A percentile compares a stretch with the other conserved stretches of the same genome.
phyloP scores from a whole-genome alignment of 2,329 filamentous ascomycete genomes.

The Talaromyces rugulosus region DNA sequence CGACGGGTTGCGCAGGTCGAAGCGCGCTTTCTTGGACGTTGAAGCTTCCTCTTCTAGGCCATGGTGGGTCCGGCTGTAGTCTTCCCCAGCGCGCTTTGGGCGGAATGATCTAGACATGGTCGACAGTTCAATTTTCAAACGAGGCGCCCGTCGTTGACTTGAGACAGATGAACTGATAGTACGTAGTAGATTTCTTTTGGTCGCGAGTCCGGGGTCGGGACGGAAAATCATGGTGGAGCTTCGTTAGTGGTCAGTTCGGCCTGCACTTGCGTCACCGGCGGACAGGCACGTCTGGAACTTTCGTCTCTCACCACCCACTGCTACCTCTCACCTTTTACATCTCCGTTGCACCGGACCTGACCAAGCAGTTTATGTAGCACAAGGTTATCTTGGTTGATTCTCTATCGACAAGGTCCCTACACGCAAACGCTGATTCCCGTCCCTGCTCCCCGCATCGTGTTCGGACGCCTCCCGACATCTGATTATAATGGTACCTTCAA shows the following conservation, averaged over 20 bases:
- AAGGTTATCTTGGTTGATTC: not conserved
- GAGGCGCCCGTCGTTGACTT: not conserved
- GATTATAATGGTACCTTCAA: constrained; percentile 6
- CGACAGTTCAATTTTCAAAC: not conserved
- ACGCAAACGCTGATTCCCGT: not conserved
- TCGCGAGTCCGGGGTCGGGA: constrained; percentile 30
- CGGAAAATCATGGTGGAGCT: constrained; percentile 33
- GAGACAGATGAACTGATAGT: not conserved
- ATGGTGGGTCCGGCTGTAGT: constrained; percentile 72
- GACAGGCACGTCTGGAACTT: not conserved
- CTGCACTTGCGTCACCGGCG: constrained; percentile 7
- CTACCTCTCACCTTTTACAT: not conserved
- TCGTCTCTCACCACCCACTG: not conserved
- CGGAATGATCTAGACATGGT: constrained; percentile 63
- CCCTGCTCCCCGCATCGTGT: not conserved
- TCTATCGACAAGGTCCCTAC: not conserved
- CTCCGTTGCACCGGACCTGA: not conserved
- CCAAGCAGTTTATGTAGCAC: not conserved
- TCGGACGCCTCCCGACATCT: not conserved
- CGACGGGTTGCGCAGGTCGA: constrained; percentile 92
- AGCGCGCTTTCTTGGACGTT: constrained; percentile 73
- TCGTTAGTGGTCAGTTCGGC: not conserved
- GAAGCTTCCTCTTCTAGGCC: constrained; percentile 38
- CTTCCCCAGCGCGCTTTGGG: constrained; percentile 78
- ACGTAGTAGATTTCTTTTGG: not conserved